Percentiles rank a stretch among this genome's conserved stretches.
Conservation (phyloP, 148 eudicot species). For the Spergularia bocconei region DNA sequence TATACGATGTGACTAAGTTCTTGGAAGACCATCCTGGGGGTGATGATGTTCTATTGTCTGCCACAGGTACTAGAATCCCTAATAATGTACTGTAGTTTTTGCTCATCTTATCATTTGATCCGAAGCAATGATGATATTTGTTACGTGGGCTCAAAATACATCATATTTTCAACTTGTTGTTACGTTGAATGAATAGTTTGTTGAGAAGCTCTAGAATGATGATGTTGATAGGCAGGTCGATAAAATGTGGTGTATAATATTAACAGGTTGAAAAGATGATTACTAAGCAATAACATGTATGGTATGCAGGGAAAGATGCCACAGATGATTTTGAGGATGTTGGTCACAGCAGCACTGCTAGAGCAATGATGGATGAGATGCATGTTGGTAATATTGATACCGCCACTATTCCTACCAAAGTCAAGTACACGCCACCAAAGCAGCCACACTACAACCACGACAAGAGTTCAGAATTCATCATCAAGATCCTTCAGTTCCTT, state of each 20-base stretch:
- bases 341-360: slow-evolving; percentile 84
- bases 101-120: not conserved
- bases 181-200: not conserved
- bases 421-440: slow-evolving; percentile 58
- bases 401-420: slow-evolving; percentile 54
- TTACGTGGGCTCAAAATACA: not conserved
- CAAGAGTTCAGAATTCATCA: slow-evolving; percentile 60
- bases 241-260: not conserved
- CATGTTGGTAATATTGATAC: slow-evolving; percentile 68
- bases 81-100: not conserved
- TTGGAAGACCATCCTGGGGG: slow-evolving; percentile 98
- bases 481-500: slow-evolving; percentile 84
- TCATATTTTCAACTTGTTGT: not conserved
- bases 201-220: not conserved
- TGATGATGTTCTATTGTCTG: slow-evolving; percentile 75
- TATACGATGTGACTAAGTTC: slow-evolving; percentile 80
- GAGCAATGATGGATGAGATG: slow-evolving; percentile 75
- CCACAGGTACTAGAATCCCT: slow-evolving; percentile 50
- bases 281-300: not conserved
- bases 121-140: not conserved
- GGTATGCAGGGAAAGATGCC: slow-evolving; percentile 80
- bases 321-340: slow-evolving; percentile 91
- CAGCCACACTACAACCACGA: slow-evolving; percentile 65
- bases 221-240: not conserved
- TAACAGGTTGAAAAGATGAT: not conserved